Evolutionary conservation across 1,284 basidiomycete species (phyloP).

Genomic region (Ceratorhiza oryzae-sativae): DNA sequence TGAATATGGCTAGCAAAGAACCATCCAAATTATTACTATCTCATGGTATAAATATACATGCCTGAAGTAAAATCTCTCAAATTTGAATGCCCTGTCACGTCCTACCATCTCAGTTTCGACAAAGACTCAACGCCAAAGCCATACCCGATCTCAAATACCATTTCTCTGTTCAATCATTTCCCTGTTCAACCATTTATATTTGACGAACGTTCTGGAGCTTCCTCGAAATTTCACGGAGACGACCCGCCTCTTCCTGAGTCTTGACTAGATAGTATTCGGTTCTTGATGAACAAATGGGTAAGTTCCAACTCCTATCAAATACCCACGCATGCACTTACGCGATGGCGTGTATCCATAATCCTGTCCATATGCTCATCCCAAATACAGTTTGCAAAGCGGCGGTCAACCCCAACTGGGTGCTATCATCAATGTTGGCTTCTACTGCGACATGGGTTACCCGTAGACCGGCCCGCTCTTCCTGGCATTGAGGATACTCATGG

Average conservation of each 20-base stretch:
- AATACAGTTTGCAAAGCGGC: neutral
- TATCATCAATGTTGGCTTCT: neutral
- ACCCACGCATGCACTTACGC: neutral
- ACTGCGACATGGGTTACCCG: neutral
- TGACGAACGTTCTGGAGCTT: neutral
- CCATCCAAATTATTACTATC: neutral
- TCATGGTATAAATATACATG: neutral
- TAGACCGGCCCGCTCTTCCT: neutral
- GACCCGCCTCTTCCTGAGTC: slow-evolving; percentile 1
- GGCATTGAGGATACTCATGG: neutral
- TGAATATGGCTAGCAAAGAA: too few species aligned
- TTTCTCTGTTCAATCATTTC: neutral
- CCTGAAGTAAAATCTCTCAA: neutral
- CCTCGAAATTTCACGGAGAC: slow-evolving; percentile 1
- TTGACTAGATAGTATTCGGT: slow-evolving; percentile 4
- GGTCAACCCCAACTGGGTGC: neutral
- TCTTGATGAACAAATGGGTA: neutral
- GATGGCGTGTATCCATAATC: neutral
- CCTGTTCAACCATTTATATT: neutral
- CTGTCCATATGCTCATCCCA: slow-evolving; percentile 10
- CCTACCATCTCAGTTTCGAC: too few species aligned
- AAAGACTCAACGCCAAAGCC: too few species aligned
- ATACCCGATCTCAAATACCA: too few species aligned
- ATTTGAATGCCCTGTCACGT: too few species aligned
- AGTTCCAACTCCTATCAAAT: neutral